These are phyloP conservation scores for Plantago coronopus DNA, from an alignment of 305 asterid species.

Conservation along the genomic window DNA sequence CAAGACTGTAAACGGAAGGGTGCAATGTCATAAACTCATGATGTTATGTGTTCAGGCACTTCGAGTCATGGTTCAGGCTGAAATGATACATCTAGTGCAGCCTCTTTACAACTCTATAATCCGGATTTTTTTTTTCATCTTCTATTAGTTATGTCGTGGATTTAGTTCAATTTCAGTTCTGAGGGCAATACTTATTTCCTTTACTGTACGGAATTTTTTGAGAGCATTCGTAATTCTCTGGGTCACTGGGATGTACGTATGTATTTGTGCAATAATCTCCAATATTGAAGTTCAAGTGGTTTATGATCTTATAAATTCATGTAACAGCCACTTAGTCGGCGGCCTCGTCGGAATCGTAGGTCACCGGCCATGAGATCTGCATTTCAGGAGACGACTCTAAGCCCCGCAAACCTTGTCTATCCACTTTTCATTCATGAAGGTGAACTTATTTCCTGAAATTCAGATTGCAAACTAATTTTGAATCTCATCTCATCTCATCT, in stretches of 20 bases:
- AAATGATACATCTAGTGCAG: neutral
- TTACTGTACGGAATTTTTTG: too few relatives aligned
- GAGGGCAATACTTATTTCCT: too few relatives aligned
- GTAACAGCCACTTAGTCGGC: conserved; percentile 57
- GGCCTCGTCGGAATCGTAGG: conserved; percentile 91
- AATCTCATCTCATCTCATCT: neutral
- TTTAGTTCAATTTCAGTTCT: neutral
- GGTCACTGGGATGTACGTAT: neutral
- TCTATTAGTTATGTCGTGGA: neutral
- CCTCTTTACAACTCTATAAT: neutral
- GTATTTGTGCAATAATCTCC: neutral
- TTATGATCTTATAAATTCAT: conserved; percentile 16
- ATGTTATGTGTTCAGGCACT: neutral
- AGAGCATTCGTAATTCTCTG: conserved; percentile 5
- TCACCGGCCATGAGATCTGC: conserved; percentile 74
- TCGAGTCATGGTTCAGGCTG: neutral
- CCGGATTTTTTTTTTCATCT: too few relatives aligned
- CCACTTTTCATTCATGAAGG: conserved; percentile 98
- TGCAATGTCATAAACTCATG: neutral
- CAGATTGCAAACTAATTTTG: neutral
- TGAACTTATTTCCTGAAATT: conserved; percentile 17
- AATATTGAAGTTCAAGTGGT: neutral
- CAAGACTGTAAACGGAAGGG: neutral
- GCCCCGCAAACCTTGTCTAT: conserved; percentile 91
- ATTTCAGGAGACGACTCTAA: conserved; percentile 78